Conservation (phyloP, 495 filamentous ascomycete genomes). For the Monascus purpureus region DNA sequence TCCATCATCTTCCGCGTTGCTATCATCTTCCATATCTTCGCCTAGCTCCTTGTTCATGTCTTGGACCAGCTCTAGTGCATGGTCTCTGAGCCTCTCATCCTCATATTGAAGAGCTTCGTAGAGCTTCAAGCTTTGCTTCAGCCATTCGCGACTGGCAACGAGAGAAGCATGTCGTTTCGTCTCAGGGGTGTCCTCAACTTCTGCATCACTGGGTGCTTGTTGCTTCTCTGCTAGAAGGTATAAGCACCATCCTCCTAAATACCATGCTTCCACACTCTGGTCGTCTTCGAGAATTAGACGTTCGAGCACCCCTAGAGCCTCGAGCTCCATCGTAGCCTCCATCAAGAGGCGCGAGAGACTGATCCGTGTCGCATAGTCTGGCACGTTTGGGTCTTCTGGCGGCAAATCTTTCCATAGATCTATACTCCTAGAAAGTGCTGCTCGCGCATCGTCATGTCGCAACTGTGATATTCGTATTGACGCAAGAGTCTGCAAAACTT, state of each 20-base stretch:
- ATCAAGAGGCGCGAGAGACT: constrained; percentile 74
- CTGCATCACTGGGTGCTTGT: constrained; percentile 26
- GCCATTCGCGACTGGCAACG: constrained; percentile 37
- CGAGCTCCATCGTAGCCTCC: constrained; percentile 73
- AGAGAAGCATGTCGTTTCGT: constrained; percentile 24
- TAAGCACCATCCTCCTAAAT: constrained; percentile 85
- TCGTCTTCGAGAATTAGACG: constrained; percentile 78
- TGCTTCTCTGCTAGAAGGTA: constrained; percentile 62
- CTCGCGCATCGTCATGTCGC: constrained; percentile 59
- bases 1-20: constrained; percentile 32
- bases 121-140: constrained; percentile 35
- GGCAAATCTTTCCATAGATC: constrained; percentile 64
- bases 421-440: constrained; percentile 63
- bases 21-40: constrained; percentile 36
- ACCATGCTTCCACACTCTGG: constrained; percentile 88
- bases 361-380: constrained; percentile 71
- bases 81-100: constrained; percentile 37
- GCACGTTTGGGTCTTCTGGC: constrained; percentile 48
- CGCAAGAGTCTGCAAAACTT: constrained; percentile 85
- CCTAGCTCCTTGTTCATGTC: constrained; percentile 42
- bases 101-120: constrained; percentile 35
- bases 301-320: constrained; percentile 75
- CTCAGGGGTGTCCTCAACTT: constrained; percentile 18
- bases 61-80: constrained; percentile 43
- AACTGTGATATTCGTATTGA: constrained; percentile 84